phyloP scores from a whole-genome alignment of 2,329 filamentous ascomycete species.

The Penicillium sp. region DNA sequence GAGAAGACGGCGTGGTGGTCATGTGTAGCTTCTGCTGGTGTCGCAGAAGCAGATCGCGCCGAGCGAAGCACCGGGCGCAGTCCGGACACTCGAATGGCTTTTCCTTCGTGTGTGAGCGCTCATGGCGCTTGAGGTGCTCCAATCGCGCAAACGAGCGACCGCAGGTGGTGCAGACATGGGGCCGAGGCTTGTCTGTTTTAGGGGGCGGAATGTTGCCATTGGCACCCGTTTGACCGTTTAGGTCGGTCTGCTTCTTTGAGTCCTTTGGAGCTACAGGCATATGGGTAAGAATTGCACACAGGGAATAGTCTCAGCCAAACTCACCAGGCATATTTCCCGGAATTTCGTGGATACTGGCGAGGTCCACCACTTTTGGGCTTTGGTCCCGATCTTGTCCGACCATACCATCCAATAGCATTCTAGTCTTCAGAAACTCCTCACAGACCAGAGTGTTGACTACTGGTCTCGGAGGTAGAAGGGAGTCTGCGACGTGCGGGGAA shows the following conservation, averaged over 20 bases:
- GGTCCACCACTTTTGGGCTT: slow-evolving; percentile 38
- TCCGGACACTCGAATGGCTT: slow-evolving; percentile 98
- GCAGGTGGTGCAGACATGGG: slow-evolving; percentile 90
- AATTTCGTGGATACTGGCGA: slow-evolving; percentile 43
- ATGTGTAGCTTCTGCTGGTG: slow-evolving; percentile 99
- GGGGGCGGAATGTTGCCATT: slow-evolving; percentile 61
- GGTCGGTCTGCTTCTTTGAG: slow-evolving; percentile 30
- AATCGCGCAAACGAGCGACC: slow-evolving; percentile 88
- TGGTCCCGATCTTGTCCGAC: slow-evolving; percentile 35
- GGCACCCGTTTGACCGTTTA: slow-evolving; percentile 27
- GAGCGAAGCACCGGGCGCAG: slow-evolving; percentile 90
- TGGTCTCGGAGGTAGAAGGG: not conserved
- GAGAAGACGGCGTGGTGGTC: slow-evolving; percentile 80
- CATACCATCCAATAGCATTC: slow-evolving; percentile 41
- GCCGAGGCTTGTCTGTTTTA: slow-evolving; percentile 95
- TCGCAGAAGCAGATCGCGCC: slow-evolving; percentile 83
- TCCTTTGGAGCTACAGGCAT: slow-evolving; percentile 27
- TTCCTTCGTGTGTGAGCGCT: slow-evolving; percentile 97
- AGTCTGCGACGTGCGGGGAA: not conserved
- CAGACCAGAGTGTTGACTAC: slow-evolving; percentile 7
- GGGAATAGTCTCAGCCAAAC: slow-evolving; percentile 20
- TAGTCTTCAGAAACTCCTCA: slow-evolving; percentile 11
- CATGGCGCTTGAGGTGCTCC: slow-evolving; percentile 95
- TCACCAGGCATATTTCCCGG: slow-evolving; percentile 41
- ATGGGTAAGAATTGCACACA: slow-evolving; percentile 24